Conservation (phyloP, 306 rosid species). For the Lathyrus oleraceus region DNA sequence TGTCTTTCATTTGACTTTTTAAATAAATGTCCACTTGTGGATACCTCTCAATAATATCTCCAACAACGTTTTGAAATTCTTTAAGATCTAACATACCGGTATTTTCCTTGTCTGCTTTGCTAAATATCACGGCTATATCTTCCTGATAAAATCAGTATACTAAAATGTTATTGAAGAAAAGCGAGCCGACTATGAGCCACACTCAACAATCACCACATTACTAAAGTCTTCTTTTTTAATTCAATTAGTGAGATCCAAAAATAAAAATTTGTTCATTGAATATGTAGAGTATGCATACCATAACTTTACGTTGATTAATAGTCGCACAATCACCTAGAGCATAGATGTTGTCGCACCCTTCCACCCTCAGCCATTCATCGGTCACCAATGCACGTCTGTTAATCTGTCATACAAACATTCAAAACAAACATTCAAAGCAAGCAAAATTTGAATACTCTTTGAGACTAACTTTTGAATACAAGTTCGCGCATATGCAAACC, state of each 20-base stretch:
- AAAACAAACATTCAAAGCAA: conserved; percentile 12
- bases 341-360: conserved; percentile 72
- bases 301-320: conserved; percentile 83
- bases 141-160: conserved; percentile 50
- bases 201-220: too few relatives aligned
- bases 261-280: background rate
- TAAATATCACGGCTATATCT: conserved; percentile 80
- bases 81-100: conserved; percentile 64
- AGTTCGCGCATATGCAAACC: conserved; percentile 47
- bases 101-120: conserved; percentile 72
- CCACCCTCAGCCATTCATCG: conserved; percentile 97
- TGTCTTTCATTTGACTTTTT: conserved; percentile 64
- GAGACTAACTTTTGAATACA: too few relatives aligned
- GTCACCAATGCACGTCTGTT: conserved; percentile 84
- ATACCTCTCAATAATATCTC: conserved; percentile 86
- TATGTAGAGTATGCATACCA: conserved; percentile 49
- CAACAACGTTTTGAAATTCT: conserved; percentile 62
- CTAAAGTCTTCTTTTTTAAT: background rate
- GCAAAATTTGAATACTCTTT: conserved; percentile 3
- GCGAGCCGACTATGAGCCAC: too few relatives aligned
- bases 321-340: conserved; percentile 98
- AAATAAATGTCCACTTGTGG: conserved; percentile 90
- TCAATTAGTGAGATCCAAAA: background rate
- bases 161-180: background rate
- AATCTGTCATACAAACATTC: conserved; percentile 50